Conservation (phyloP, 345 rosid genomes). For the Brassica juncea region DNA sequence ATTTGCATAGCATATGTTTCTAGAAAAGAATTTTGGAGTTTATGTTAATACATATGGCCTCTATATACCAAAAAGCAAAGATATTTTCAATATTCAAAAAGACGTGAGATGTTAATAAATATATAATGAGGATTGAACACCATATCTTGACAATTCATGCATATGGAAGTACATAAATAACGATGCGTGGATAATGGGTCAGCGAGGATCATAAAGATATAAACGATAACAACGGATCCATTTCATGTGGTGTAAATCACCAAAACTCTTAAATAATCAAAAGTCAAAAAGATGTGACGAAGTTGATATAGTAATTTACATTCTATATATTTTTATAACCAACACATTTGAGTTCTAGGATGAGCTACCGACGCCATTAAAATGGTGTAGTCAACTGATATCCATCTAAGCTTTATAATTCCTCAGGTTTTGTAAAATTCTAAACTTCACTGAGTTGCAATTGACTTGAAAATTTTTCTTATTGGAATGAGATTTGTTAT, state of each 20-base stretch:
- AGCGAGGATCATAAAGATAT: constrained; percentile 40
- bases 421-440: neutral
- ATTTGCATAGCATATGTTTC: neutral
- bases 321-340: neutral
- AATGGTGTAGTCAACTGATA: neutral
- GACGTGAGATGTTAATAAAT: constrained; percentile 2
- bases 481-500: neutral
- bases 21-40: neutral
- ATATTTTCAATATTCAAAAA: constrained; percentile 2
- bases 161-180: constrained; percentile 31
- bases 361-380: neutral
- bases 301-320: constrained; percentile 15
- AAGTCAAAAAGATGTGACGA: constrained; percentile 28
- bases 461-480: neutral
- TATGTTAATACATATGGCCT: neutral
- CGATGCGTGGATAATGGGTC: constrained; percentile 35
- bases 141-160: constrained; percentile 24
- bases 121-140: neutral
- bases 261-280: constrained; percentile 9
- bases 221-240: constrained; percentile 44
- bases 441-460: neutral
- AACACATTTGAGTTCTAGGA: neutral
- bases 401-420: neutral
- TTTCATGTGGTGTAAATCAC: constrained; percentile 39
- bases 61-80: neutral